Conservation (phyloP, 1,284 basidiomycete species). For the Cutaneotrichosporon sp. region DNA sequence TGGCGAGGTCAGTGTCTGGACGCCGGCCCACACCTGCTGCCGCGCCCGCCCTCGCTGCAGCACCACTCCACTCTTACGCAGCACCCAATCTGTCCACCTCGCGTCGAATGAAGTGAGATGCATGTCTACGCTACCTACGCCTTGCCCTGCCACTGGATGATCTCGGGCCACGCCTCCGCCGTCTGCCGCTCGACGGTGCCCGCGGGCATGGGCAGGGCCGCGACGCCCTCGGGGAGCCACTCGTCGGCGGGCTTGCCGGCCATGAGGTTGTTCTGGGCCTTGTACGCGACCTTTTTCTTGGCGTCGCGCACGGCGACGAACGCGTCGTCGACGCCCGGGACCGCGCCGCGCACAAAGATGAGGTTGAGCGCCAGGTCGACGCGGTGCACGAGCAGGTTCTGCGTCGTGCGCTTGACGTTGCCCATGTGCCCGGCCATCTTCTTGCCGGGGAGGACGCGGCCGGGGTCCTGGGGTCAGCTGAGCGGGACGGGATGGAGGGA, state of each 20-base stretch:
- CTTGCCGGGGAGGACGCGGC: constrained; percentile 91
- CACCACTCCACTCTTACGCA: no score
- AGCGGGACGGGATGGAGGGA: no score
- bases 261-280: constrained; percentile 59
- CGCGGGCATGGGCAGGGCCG: constrained; percentile 86
- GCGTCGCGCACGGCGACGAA: constrained; percentile 73
- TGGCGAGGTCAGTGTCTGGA: no score
- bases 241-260: constrained; percentile 74
- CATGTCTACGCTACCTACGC: constrained; percentile 12
- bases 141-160: constrained; percentile 48
- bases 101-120: constrained; percentile 4
- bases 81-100: no score
- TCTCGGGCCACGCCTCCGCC: constrained; percentile 43
- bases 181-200: constrained; percentile 70
- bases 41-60: no score
- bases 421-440: constrained; percentile 98
- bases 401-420: constrained; percentile 74
- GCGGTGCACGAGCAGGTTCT: constrained; percentile 87
- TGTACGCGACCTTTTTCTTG: constrained; percentile 74
- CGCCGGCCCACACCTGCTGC: no score
- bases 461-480: constrained; percentile 72
- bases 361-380: constrained; percentile 84
- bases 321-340: constrained; percentile 59
- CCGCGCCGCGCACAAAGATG: constrained; percentile 71
- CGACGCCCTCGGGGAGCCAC: constrained; percentile 78